Conservation (phyloP, 139 green algal genomes). For the Chlamydomonas eustigma region DNA sequence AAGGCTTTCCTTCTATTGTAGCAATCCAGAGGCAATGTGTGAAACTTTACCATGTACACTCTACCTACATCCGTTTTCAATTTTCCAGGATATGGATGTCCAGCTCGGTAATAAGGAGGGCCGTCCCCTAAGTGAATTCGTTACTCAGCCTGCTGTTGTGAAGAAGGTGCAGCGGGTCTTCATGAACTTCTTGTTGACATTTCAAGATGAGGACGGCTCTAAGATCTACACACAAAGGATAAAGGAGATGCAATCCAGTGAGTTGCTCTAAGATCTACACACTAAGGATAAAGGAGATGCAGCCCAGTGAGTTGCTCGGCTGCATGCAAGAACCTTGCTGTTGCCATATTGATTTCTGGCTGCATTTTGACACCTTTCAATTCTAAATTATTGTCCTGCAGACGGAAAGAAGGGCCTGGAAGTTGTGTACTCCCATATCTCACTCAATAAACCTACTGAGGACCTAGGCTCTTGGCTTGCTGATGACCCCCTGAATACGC, state of each 20-base stretch:
- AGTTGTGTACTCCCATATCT: constrained; percentile 83
- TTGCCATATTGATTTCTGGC: no score
- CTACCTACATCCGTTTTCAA: no score
- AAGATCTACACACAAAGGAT: constrained; percentile 27
- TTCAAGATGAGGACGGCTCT: constrained; percentile 43
- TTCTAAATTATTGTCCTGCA: background rate
- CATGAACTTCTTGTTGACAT: constrained; percentile 60
- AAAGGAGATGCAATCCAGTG: constrained; percentile 37
- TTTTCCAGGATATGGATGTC: no score
- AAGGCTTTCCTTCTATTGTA: no score
- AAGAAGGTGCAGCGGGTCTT: constrained; percentile 58
- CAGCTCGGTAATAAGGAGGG: no score
- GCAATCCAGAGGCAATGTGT: no score
- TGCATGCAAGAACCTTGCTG: no score
- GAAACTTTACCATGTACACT: no score
- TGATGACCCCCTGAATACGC: constrained; percentile 71
- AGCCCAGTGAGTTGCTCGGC: constrained; percentile 28
- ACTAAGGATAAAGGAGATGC: constrained; percentile 37
- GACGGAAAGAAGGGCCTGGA: constrained; percentile 64
- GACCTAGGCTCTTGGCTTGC: constrained; percentile 80
- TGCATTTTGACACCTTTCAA: background rate
- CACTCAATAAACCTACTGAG: constrained; percentile 27
- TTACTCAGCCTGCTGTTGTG: constrained; percentile 55
- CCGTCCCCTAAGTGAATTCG: constrained; percentile 66
- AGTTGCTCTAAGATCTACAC: constrained; percentile 22